Conservation (phyloP, 2,329 filamentous ascomycete genomes). For the Fusarium sp. region DNA sequence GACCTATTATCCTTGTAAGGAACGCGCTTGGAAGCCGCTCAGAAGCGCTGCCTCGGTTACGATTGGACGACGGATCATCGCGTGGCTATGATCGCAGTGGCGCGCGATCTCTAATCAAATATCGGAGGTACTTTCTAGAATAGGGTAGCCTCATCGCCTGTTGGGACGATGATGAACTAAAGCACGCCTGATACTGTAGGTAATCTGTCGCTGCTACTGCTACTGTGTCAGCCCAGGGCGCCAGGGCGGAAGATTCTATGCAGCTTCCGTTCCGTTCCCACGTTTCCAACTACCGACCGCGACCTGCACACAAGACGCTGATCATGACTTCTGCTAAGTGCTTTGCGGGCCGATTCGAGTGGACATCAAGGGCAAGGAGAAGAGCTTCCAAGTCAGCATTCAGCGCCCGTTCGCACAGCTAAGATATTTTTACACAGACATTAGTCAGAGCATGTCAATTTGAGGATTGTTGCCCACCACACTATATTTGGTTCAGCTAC, state of each 20-base stretch:
- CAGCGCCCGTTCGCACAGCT: slow-evolving; percentile 12
- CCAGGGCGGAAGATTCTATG: slow-evolving; percentile 28
- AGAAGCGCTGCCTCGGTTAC: slow-evolving; percentile 27
- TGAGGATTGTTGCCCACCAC: slow-evolving; percentile 17
- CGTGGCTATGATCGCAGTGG: slow-evolving; percentile 35
- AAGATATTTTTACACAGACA: slow-evolving; percentile 21
- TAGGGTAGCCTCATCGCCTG: slow-evolving; percentile 36
- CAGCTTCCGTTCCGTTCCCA: slow-evolving; percentile 23
- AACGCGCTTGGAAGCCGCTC: slow-evolving; percentile 43
- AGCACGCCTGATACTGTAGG: neutral
- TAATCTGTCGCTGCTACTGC: neutral
- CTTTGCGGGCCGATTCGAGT: slow-evolving; percentile 45
- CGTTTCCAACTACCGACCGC: slow-evolving; percentile 43
- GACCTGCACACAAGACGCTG: slow-evolving; percentile 13
- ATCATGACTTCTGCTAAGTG: slow-evolving; percentile 32
- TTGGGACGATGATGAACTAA: slow-evolving; percentile 22
- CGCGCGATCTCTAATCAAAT: slow-evolving; percentile 29
- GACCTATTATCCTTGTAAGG: slow-evolving; percentile 40
- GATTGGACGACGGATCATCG: slow-evolving; percentile 28
- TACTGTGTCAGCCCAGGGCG: neutral
- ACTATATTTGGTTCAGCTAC: slow-evolving; percentile 21
- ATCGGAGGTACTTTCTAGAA: slow-evolving; percentile 46
- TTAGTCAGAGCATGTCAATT: slow-evolving; percentile 29
- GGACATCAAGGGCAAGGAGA: slow-evolving; percentile 10
- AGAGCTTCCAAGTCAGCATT: neutral